Evolutionary conservation across 768 basidiomycete genomes (phyloP), one percentile per base, ranked within the genome.

Genomic region (Myochromella boudieri): DNA sequence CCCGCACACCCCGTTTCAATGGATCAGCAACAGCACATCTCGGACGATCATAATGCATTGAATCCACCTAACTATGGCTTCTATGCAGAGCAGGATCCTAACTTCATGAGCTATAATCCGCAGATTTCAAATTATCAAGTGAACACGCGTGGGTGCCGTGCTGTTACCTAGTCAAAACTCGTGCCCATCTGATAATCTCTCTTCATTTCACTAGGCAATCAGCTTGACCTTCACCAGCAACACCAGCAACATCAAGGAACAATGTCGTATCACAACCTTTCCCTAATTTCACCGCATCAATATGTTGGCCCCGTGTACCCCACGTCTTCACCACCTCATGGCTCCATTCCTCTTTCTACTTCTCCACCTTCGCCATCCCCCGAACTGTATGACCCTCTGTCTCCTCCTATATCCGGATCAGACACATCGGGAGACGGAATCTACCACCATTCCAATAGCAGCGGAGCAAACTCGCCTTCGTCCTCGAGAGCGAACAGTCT

Each of bases 371-470:
- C 83, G 59, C 80, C 84, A 57, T 85, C 85, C 53, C 81, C 86
- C 67, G 79, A 84, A 71, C 79, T 87, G 70, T 90, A 91, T 68
- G 87, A 87, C 72, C 84, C 88, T 64, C 72, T 90, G 59, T 89
- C 87, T 46, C 89, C 89, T 64, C 87, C 85, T 70, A 75, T 89
- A 63, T 91, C 88, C 74, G 88, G 88, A 72, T 91, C 89, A 71
- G 89, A 91, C 70, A 87, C 87, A 64, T 91, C 89, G 62, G 86
- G 76, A 58, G 87, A 90, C 79, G 86, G 85, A 60, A 66, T 84
- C 50, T 84, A 89, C 76, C 84, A 86, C 71, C 80, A 80, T 60
- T 87, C 86, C 52, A 87, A 88, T 72, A 81, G 80, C 62, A 85
- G 82, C 63, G 81, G 82, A 64, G 80, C 84, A 44, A 85, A 85